Evolutionary conservation across 2,329 filamentous ascomycete species (phyloP).

Genomic region (Hypomyces perniciosus): DNA sequence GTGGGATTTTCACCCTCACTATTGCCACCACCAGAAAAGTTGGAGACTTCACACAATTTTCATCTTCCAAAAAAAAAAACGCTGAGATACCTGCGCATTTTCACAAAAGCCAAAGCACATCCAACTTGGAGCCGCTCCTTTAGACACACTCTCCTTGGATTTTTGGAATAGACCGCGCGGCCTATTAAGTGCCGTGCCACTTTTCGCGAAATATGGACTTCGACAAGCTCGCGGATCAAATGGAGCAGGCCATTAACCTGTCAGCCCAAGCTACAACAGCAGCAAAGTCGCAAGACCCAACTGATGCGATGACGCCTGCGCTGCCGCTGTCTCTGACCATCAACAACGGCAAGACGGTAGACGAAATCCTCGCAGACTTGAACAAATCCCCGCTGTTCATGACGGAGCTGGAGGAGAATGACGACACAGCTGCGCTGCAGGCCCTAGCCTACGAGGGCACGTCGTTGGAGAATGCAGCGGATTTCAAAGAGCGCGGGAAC

Average conservation of each 20-base stretch:
- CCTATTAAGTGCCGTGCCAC: background rate
- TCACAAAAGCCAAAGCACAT: too few species aligned
- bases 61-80: too few species aligned
- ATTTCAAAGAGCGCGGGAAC: conserved; percentile 90
- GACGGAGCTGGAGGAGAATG: conserved; percentile 84
- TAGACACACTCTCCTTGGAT: too few species aligned
- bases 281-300: background rate
- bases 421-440: conserved; percentile 77
- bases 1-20: background rate
- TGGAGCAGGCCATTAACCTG: conserved; percentile 30
- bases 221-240: conserved; percentile 38
- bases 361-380: conserved; percentile 51
- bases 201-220: conserved; percentile 28
- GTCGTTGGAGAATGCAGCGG: conserved; percentile 70
- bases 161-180: too few species aligned
- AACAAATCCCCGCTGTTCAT: conserved; percentile 81
- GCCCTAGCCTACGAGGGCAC: conserved; percentile 92
- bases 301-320: conserved; percentile 32
- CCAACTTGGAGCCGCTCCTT: too few species aligned
- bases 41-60: conserved; percentile 13
- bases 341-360: conserved; percentile 41
- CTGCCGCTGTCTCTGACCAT: conserved; percentile 41
- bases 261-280: conserved; percentile 7
- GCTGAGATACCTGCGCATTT: too few species aligned
- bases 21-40: conserved; percentile 16